Evolutionary conservation across 2,329 filamentous ascomycete genomes (phyloP).

Genomic region (Xylaria sp.): DNA sequence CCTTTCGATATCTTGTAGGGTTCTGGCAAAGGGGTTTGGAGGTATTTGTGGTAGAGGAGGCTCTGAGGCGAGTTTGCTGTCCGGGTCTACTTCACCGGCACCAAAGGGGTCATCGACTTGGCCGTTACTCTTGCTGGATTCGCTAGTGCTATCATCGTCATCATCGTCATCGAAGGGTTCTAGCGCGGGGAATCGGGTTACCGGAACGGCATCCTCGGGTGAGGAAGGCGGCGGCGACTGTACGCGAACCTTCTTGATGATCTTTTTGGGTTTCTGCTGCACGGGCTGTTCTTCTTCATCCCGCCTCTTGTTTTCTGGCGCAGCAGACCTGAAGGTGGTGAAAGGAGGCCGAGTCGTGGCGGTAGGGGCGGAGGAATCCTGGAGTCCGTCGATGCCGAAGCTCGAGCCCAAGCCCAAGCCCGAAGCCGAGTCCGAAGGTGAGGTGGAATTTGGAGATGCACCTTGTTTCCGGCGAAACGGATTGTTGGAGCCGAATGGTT

Average conservation of each 20-base stretch:
- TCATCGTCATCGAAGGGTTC: conserved; percentile 43
- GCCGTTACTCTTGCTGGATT: conserved; percentile 46
- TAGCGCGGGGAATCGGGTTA: conserved; percentile 42
- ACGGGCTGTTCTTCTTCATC: conserved; percentile 47
- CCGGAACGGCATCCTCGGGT: conserved; percentile 61
- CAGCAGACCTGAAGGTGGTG: conserved; percentile 50
- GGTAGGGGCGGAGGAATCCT: conserved; percentile 19
- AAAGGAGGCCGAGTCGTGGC: conserved; percentile 43
- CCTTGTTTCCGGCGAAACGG: conserved; percentile 62
- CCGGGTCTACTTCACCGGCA: conserved; percentile 35
- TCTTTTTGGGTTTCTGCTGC: conserved; percentile 57
- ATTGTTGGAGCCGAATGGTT: conserved; percentile 59
- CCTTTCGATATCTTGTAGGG: conserved; percentile 62
- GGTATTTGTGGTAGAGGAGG: conserved; percentile 50
- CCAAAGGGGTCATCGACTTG: conserved; percentile 45
- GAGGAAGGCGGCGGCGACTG: conserved; percentile 72
- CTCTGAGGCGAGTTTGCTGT: conserved; percentile 37
- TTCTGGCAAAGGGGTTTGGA: conserved; percentile 68
- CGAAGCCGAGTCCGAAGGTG: conserved; percentile 38
- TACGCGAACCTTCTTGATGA: conserved; percentile 74
- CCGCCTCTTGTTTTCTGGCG: conserved; percentile 49
- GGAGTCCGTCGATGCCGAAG: conserved; percentile 38
- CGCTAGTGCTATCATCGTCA: conserved; percentile 43
- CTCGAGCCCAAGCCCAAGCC: conserved; percentile 16
- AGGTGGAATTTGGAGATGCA: conserved; percentile 36